A percentile compares a stretch with the other conserved stretches of the same genome.
phyloP scores from a whole-genome alignment of 805 yeast genomes.

The Scheffersomyces ergatensis region DNA sequence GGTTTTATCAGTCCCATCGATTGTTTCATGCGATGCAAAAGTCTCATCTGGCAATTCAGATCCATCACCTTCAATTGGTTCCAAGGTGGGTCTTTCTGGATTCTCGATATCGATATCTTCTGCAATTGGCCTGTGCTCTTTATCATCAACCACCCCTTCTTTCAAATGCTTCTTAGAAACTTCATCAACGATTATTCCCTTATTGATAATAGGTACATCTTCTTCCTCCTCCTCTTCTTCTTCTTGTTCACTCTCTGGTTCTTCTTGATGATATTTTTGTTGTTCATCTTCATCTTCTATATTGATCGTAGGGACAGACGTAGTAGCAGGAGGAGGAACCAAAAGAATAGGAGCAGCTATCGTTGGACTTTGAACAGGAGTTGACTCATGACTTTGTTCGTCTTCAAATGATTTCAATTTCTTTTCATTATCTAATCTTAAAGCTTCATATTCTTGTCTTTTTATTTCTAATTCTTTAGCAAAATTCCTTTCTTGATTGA shows the following conservation, averaged over 20 bases:
- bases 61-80: neutral
- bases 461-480: slow-evolving; percentile 37
- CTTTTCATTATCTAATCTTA: slow-evolving; percentile 28
- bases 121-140: no score
- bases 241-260: neutral
- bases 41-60: neutral
- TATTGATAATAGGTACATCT: slow-evolving; percentile 17
- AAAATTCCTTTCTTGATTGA: slow-evolving; percentile 36
- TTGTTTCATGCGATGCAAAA: neutral
- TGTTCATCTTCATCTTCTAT: neutral
- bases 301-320: neutral
- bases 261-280: neutral
- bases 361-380: neutral
- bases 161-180: slow-evolving; percentile 12
- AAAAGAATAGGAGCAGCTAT: slow-evolving; percentile 2
- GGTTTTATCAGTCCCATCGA: neutral
- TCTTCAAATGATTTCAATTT: slow-evolving; percentile 14
- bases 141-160: neutral
- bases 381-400: neutral
- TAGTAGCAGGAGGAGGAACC: neutral
- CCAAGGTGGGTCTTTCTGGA: neutral
- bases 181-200: slow-evolving; percentile 20
- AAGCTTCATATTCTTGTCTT: slow-evolving; percentile 33
- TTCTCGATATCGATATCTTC: neutral
- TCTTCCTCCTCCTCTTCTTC: slow-evolving; percentile 14